Percentiles rank a stretch among this genome's conserved stretches.
These are phyloP conservation scores for Artemisia argyi DNA, from an alignment of 129 eudicot genomes.

Conservation along the genomic window DNA sequence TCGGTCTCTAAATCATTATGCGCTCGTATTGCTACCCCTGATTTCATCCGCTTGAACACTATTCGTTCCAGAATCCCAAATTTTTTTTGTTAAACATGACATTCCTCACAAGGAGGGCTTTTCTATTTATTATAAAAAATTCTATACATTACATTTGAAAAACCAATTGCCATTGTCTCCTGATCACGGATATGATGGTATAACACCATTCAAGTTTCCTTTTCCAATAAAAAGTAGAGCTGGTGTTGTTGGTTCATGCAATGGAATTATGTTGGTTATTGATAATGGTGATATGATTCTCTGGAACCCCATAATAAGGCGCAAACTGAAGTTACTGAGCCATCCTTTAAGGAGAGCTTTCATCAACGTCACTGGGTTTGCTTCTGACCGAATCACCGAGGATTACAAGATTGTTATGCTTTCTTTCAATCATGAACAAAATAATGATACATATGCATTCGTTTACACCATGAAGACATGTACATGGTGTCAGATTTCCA, in stretches of 20 bases:
- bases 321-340: too few species aligned
- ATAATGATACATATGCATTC: not conserved
- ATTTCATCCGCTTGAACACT: too few species aligned
- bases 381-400: not conserved
- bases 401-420: not conserved
- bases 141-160: not conserved
- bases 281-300: not conserved
- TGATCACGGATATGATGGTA: not conserved
- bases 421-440: not conserved
- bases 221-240: not conserved
- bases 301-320: too few species aligned
- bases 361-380: not conserved
- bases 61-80: too few species aligned
- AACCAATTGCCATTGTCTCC: not conserved
- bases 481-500: not conserved
- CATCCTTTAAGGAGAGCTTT: too few species aligned
- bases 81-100: too few species aligned
- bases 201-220: not conserved
- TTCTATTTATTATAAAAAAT: not conserved
- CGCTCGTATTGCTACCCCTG: too few species aligned
- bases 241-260: not conserved
- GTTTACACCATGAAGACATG: not conserved
- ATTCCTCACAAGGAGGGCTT: too few species aligned
- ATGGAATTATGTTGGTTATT: not conserved
- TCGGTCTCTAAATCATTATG: too few species aligned